Percentiles rank a stretch among this genome's conserved stretches.
phyloP scores from a whole-genome alignment of 306 rosid species.

The Clitoria ternatea region DNA sequence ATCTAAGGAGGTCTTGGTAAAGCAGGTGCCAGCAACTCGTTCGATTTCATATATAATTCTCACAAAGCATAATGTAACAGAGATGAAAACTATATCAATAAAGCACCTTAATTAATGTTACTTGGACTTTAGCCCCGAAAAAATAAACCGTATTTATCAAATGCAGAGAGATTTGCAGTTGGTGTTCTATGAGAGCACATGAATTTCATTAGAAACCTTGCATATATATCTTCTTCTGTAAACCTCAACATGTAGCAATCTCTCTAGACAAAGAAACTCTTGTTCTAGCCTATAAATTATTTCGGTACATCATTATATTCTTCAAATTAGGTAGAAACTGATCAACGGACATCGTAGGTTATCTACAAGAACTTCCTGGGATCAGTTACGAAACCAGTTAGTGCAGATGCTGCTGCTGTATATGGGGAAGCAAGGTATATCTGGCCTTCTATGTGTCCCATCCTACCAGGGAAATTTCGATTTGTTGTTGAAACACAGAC shows the following conservation, averaged over 20 bases:
- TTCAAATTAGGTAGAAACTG: constrained; percentile 11
- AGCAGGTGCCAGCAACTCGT: no score
- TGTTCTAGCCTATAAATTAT: not conserved
- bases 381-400: constrained; percentile 81
- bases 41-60: no score
- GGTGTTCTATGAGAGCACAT: no score
- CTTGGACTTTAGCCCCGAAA: no score
- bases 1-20: no score
- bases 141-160: no score
- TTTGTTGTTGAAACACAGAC: constrained; percentile 63
- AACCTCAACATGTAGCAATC: not conserved
- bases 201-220: not conserved
- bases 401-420: constrained; percentile 92
- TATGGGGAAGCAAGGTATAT: constrained; percentile 85
- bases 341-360: not conserved
- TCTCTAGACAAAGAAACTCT: not conserved
- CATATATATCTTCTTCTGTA: not conserved
- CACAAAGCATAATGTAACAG: no score
- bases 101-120: no score
- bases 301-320: not conserved
- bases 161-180: no score
- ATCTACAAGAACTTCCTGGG: constrained; percentile 73
- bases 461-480: constrained; percentile 84
- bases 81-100: no score
- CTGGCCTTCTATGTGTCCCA: constrained; percentile 90